Base-by-base conservation (phyloP, 805 yeast species). In the Candida sonorensis region DNA sequence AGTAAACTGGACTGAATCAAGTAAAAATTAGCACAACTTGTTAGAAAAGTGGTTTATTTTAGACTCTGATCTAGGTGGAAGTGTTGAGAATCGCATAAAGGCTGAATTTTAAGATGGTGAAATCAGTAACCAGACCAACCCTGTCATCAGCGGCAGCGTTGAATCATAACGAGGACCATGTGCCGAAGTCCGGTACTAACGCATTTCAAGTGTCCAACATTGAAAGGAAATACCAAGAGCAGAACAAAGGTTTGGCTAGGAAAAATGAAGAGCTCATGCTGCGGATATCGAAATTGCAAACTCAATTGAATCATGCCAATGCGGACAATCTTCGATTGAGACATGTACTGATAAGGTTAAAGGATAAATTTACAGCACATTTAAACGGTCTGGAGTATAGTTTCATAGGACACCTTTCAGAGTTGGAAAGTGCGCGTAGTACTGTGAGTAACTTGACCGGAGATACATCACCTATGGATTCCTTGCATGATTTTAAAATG, bases 211-310 rank as follows among this genome's bases (percentile, higher is more conserved):
- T 41, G 14, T 34, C 36, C 4, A 34, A 34, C 22, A 38, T 50
- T 13, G 48, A 48, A 30, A 35, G 44, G 22, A 46, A 55, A 28
- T 66, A 61, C 33, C 30, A 51, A 5, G 50, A 48, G n/a, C 79
- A 73, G 45, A 81, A 81, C 52, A 64, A 62, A 33, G 66, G 69
- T n/a, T 53, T 81, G 17, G 84, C 84, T 1, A 72, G 66, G 39
- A 70, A 67, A 30, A 78, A 76, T 48, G 67, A 80, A 3, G 50
- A 63, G 15, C 57, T 79, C 49, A 61, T 69, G 64, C 50, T 66
- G 23, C 71, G 64, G 41, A 59, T 80, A 17, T 53, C 67, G 4
- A 73, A 67, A n/a, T n/a, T n/a, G n/a, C n/a, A n/a, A n/a, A n/a
- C n/a, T n/a, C n/a, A n/a, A n/a, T n/a, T n/a, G n/a, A n/a, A n/a